Base-by-base conservation (phyloP, 768 basidiomycete species). In the Kwoniella heveanensis region DNA sequence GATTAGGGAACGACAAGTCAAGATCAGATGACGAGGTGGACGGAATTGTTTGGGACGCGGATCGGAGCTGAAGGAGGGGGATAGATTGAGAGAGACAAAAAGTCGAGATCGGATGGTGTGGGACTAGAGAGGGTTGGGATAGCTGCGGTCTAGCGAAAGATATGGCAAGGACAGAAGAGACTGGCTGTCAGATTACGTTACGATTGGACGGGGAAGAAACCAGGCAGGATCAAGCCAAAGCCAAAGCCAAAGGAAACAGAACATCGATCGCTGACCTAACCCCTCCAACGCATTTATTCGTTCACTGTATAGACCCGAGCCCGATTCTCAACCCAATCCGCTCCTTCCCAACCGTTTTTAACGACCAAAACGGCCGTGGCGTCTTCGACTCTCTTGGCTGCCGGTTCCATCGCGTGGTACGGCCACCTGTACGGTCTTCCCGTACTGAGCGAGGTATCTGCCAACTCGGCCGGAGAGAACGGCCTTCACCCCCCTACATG, bases 401-500 rank as follows among this genome's bases (percentile, higher is more conserved):
- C 83, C 66, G 96, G 96, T 66, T 89, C 95, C 51, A 86, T 96
- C 80, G 92, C 91, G 59, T 96, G 92, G 92, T 99, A 99, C 84
- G 88, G 91, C 73, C 89, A 93, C 80, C 86, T 93, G 61, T 98
- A 93, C 80, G 96, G 94, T 68, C 83, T 86, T 29, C 91, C 93
- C 30, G 92, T 98, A 83, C 76, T 98, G 70, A 87, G 90, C 63
- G 88, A 96, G 82, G 95, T 89, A 6, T 91, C 91, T 78, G 96
- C 96, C 51, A 92, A 90, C 82, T 88, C 90, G 66, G 88, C 88
- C 56, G 91, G 88, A 49, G 96, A 99, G 69, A 92, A 92, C 71
- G 96, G 96, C 65, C 87, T 99, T 44, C 96, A 99, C 82, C 87
- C 96, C 25, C 77, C 88, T 61, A 76, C 82, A 29, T 90, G 90